Base-by-base conservation (phyloP, 495 filamentous ascomycete species). In the Trichoderma orchidacearum region DNA sequence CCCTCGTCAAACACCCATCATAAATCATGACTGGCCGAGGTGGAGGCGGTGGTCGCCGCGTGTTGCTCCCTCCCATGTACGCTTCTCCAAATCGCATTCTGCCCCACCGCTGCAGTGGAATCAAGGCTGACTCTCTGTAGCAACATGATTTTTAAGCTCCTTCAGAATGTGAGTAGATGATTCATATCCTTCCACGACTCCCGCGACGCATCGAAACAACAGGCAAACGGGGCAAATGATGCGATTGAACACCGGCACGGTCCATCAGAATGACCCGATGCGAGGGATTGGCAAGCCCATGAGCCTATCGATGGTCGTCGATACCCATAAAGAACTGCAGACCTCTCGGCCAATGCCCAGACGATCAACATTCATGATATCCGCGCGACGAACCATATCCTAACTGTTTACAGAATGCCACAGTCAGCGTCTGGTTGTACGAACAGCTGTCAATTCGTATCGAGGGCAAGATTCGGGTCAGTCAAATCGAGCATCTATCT, bases 371-470 rank as follows among this genome's bases (percentile, higher is more conserved):
- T 25, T 9, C 5, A 3, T 6, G 17, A 48, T 23, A 48, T 17
- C 18, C 3, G 41, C 18, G 11, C 7, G 41, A n/a, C 4, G 41
- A 23, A 25, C 27, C 8, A 23, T 11, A 1, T 48, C 1, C 41
- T 48, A n/a, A 48, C 41, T 48, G 23, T 12, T 17, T 4, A 29
- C 82, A 88, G 67, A 86, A 88, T 61, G 83, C 85, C 7, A 88
- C 85, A 1, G 90, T 97, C 11, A 86, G 87, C 60, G 86, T 98
- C 67, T 98, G 93, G 93, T 77, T 98, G 15, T 96, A 90, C 74
- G 93, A 98, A 75, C 92, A 97, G 75, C 75, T 96, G 30, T 81
- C 83, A 4, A 91, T 95, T 63, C 77, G 94, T 56, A 96, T 98
- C 67, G 87, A 96, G 66, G 93, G 93, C 25, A 94, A 90, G 71